A percentile compares a stretch with the other conserved stretches of the same genome.
Conservation (phyloP, 305 asterid genomes). For the Fraxinus nigra region DNA sequence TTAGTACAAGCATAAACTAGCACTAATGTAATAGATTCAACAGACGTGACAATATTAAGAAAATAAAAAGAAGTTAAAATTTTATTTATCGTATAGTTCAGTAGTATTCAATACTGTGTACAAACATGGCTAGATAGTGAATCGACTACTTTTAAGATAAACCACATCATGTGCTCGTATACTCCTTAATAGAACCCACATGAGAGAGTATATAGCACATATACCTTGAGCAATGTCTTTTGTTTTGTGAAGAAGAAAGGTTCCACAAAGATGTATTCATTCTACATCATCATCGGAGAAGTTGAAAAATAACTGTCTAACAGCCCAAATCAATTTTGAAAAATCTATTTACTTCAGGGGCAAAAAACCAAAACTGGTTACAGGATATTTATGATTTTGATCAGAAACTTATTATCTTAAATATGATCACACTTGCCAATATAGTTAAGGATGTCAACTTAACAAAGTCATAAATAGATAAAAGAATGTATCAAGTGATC, state of each 20-base stretch:
- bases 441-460: conserved; percentile 94
- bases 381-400: not conserved
- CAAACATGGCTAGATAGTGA: not conserved
- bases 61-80: not conserved
- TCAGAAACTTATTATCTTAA: conserved; percentile 64
- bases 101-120: not conserved
- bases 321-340: not conserved
- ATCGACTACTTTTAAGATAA: not conserved
- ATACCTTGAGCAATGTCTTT: conserved; percentile 87
- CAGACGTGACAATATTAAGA: not conserved
- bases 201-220: not conserved
- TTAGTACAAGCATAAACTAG: not conserved
- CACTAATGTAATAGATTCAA: not conserved
- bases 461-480: conserved; percentile 52
- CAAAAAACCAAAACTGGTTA: not conserved
- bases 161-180: not conserved
- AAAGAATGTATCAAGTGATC: conserved; percentile 78
- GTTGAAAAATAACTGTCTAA: not conserved
- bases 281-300: not conserved
- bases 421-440: conserved; percentile 95
- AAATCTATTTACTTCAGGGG: not conserved
- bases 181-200: not conserved
- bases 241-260: conserved; percentile 96
- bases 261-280: conserved; percentile 54
- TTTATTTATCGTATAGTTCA: not conserved